Evolutionary conservation across 164 flowering plant genomes (phyloP), one percentile per base, ranked within the genome.

Genomic region (Magnolia officinalis): DNA sequence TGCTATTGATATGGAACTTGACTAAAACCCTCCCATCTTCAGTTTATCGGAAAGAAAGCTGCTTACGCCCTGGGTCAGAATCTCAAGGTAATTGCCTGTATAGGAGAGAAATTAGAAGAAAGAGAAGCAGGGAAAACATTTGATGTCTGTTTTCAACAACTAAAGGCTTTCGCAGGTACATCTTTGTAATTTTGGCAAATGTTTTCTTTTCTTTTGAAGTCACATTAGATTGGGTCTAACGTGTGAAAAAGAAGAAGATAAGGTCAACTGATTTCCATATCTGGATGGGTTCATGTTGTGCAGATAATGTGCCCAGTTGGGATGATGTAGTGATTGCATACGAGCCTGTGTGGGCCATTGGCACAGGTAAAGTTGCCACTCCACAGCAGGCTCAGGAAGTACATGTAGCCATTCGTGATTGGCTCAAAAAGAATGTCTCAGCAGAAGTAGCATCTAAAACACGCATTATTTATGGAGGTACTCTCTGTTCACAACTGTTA

Each of bases 341-440:
- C 86, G 98, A 96, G 81, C 98, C 98, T 75, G 97, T 92, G 23
- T 96, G 98, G 98, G 98, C 99, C 70, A 96, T 96, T 78, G 99
- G 97, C 75, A 96, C 99, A 67, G 98, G 97, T 78, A 94, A 94
- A 83, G 98, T 96, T 74, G 97, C 99, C 72, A 67, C 91, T 65
- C 97, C 98, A 1, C 81, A 82, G 83, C 99, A 94, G 82, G 99
- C 99, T 65, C 98, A 96, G 83, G 98, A 94, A 84, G 99, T 96
- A 71, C 99, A 96, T 84, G 92, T 81, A 72, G 97, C 98, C 77
- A 84, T 90, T 77, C 96, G 99, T 71, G 98, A 91, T 81, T 96
- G 97, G 98, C 93, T 96, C 55, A 91, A 86, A 80, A 91, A 87
- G 84, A 92, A 96, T 80, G 90, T 94, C 70, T 96, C 98, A 10